Evolutionary conservation across 1,284 basidiomycete species (phyloP), one percentile per base, ranked within the genome.

Genomic region (Fomes fomentarius): DNA sequence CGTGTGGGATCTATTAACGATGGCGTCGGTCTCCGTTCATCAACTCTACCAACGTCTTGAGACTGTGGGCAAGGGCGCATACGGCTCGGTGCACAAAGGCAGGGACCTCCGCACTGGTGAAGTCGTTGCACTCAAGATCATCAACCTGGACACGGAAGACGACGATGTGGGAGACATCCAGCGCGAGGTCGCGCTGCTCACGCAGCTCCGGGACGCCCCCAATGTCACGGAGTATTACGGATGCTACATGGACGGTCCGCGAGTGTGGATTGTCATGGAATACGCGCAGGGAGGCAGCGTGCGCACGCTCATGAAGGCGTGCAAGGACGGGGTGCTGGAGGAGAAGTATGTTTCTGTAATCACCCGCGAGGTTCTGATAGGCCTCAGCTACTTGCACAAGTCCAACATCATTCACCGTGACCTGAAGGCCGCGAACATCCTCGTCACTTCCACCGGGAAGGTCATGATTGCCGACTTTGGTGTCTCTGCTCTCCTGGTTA

Each of bases 211-310:
- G 37, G 92, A 94, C 61, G 84, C 84, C 0, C 90, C 91, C 50
- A 99, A 99, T 69, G 87, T 99, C 62, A 97, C 94, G 38, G 88
- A 92, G 63, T 99, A 99, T 75, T 98, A 91, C 74, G 96, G 95
- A 21, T 98, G 96, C 73, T 90, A 93, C 75, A 83, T 98, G 68
- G 91, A 96, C 69, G 95, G 95, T 0, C 91, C 94, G 24, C 91
- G 93, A 47, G 91, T 99, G 5, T 99, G 97, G 95, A 99, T 99
- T 63, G 94, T 92, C 35, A 99, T 99, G 97, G 97, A 99, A 72
- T 91, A 90, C 68, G 97, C 97, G 6, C 89, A 94, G 61, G 97
- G 96, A 3, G 97, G 97, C 9, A 97, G 94, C 67, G 93, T 98
- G 10, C 81, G 94, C 43, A 94, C 94, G 0, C 78, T 99, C 62